Evolutionary conservation across 192 early-diverging fungal species (phyloP).

Genomic region (Funneliformis geosporum): DNA sequence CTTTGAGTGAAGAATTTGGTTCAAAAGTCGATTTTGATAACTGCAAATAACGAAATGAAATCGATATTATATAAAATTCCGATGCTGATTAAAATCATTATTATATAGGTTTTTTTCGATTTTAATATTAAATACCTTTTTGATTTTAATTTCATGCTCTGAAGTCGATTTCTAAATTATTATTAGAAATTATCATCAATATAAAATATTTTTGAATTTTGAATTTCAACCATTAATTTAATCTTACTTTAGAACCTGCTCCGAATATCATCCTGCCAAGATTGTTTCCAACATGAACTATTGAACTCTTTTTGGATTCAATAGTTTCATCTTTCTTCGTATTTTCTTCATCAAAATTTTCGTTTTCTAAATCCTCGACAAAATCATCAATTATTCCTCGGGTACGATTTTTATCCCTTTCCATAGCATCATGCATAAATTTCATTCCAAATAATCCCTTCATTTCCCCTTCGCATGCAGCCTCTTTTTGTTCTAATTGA

Average conservation of each 20-base stretch:
- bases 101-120: conserved; percentile 38
- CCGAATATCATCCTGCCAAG: conserved; percentile 69
- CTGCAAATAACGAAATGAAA: conserved; percentile 8
- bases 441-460: conserved; percentile 96
- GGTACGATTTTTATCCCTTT: conserved; percentile 55
- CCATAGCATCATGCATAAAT: conserved; percentile 90
- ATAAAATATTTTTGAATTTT: not conserved
- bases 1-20: not conserved
- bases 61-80: not conserved
- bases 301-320: conserved; percentile 35
- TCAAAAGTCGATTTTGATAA: conserved; percentile 8
- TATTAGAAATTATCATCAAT: not conserved
- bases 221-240: not conserved
- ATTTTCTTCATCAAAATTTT: conserved; percentile 37
- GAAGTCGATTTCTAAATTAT: not conserved
- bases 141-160: conserved; percentile 36
- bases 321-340: conserved; percentile 34
- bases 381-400: conserved; percentile 48
- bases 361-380: conserved; percentile 50
- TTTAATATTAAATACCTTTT: conserved; percentile 55
- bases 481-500: conserved; percentile 51
- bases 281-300: conserved; percentile 47
- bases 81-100: conserved; percentile 40
- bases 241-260: conserved; percentile 28
- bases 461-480: conserved; percentile 47